Conservation (phyloP, 768 basidiomycete genomes). For the Mycena chlorophos region DNA sequence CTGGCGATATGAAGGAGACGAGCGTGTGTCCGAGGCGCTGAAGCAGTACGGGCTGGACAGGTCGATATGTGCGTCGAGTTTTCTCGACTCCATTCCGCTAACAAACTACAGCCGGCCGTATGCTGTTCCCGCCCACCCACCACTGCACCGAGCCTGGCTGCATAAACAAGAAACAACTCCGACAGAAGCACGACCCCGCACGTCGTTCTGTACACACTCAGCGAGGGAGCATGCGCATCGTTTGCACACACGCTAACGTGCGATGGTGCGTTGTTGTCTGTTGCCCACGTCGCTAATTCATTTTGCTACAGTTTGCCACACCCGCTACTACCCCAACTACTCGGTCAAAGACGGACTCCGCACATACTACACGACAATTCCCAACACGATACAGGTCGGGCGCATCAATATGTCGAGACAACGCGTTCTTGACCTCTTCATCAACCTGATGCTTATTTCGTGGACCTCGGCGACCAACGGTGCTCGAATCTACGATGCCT, state of each 20-base stretch:
- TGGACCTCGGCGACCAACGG: slow-evolving; percentile 28
- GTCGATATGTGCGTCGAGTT: not conserved
- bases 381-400: slow-evolving; percentile 28
- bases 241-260: not conserved
- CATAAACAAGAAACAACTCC: not conserved
- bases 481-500: slow-evolving; percentile 23
- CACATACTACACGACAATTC: slow-evolving; percentile 27
- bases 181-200: not conserved
- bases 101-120: not conserved
- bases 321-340: slow-evolving; percentile 31
- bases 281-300: too few relatives aligned
- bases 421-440: slow-evolving; percentile 24
- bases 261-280: not conserved
- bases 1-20: not conserved
- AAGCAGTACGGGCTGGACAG: not conserved
- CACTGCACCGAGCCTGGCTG: not conserved
- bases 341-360: slow-evolving; percentile 17
- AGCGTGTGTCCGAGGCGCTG: not conserved
- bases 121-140: not conserved
- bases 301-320: too few relatives aligned
- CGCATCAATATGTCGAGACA: slow-evolving; percentile 31
- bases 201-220: not conserved
- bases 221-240: not conserved
- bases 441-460: slow-evolving; percentile 24
- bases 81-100: not conserved